Evolutionary conservation across 495 filamentous ascomycete genomes (phyloP), one percentile per base, ranked within the genome.

Genomic region (Penicillium dipodomyicola): DNA sequence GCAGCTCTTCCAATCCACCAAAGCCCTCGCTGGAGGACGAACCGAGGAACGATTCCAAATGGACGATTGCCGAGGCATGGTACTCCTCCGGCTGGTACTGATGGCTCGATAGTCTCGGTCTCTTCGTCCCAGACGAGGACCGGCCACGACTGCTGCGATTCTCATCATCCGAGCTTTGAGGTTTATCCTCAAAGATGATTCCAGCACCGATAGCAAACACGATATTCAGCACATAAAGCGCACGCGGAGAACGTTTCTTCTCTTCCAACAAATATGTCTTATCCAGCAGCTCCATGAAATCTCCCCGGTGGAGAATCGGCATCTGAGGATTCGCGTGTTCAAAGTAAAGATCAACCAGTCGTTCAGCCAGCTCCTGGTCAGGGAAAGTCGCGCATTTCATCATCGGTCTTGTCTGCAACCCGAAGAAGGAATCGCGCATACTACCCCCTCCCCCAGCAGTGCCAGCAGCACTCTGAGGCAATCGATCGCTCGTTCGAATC

Each of bases 181-280:
- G 59, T 23, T 81, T 78, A 54, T 84, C 87, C 49, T 87, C 88
- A 60, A 96, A 83, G 58, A 96, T 95, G 60, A 96, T 96, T 1
- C 92, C 93, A 12, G 90, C 88, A 9, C 93, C 93, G 58, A 97
- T 96, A 6, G 93, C 93, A 74, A 93, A 97, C n/a, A 97, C 93
- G 69, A 97, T 97, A 70, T 96, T 96, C 46, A 97, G 80, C 70
- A 92, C 84, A 67, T 97, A 97, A 14, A 92, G 82, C 70, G 96
- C 92, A 49, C 90, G 83, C 8, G 92, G 84, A 19, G 87, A 89
- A 29, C 90, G 82, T 53, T 82, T 82, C 54, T 84, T 83, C 50
- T 83, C 83, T 33, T 87, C 83, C 8, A 83, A 75, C 3, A 79
- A 75, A 69, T 94, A 97, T 0, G 90, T 90, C 42, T 82, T 79